Conservation (phyloP, 371 early-diverging fungal genomes). For the Encephalitozoon hellem region DNA sequence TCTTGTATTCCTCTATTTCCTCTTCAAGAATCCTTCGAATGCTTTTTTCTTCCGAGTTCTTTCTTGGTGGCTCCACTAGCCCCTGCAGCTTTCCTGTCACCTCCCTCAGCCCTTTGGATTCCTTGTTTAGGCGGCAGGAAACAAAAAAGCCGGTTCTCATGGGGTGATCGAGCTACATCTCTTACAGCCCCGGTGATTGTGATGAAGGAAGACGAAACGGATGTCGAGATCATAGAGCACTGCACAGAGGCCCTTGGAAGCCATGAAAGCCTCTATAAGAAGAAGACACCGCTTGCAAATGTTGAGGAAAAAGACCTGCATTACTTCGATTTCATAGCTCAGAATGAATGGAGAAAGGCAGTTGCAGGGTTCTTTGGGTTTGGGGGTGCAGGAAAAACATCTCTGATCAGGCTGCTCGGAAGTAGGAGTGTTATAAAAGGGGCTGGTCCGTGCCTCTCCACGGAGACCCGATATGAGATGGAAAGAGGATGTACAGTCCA, state of each 20-base stretch:
- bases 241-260: not conserved
- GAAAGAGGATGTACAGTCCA: not conserved
- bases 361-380: slow-evolving; percentile 6
- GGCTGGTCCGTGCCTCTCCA: not conserved
- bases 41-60: not conserved
- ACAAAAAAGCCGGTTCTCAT: slow-evolving; percentile 42
- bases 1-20: slow-evolving; percentile 16
- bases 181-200: not conserved
- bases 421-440: not conserved
- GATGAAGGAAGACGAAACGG: not conserved
- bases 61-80: not conserved
- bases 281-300: not conserved
- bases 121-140: slow-evolving; percentile 28
- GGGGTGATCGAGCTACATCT: not conserved
- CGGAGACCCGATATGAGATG: not conserved
- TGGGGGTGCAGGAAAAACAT: not conserved
- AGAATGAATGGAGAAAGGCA: not conserved
- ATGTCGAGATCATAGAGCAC: not conserved
- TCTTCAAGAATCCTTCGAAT: not conserved
- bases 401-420: not conserved
- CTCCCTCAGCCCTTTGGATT: slow-evolving; percentile 36
- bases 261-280: not conserved
- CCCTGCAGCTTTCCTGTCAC: not conserved
- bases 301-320: not conserved
- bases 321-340: not conserved